Evolutionary conservation across 192 early-diverging fungal genomes (phyloP).

Genomic region (Gonapodya prolifera): DNA sequence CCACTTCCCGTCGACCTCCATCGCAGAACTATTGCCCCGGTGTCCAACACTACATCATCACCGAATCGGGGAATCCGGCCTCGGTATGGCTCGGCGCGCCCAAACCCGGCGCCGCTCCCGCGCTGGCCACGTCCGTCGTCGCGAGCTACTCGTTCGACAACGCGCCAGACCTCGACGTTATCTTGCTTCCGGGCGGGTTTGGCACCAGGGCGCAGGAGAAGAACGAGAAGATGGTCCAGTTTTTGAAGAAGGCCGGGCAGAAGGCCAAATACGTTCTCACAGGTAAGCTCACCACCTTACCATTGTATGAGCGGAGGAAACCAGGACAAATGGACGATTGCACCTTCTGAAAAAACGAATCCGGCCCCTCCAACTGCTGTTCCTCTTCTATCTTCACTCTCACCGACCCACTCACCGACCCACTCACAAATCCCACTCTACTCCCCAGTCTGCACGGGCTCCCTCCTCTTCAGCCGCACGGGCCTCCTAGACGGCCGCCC

Average conservation of each 20-base stretch:
- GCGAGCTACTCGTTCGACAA: not conserved
- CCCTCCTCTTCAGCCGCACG: not conserved
- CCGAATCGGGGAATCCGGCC: not conserved
- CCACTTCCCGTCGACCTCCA: not conserved
- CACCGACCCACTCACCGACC: too few species aligned
- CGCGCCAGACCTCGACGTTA: not conserved
- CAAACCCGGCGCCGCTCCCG: not conserved
- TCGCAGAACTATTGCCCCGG: not conserved
- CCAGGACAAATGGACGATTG: not conserved
- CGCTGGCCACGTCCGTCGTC: not conserved
- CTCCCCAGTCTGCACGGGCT: conserved; percentile 4
- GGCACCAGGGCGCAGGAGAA: not conserved
- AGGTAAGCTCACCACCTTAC: not conserved
- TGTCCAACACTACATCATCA: not conserved
- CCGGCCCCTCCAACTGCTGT: not conserved
- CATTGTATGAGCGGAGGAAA: not conserved
- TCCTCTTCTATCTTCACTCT: not conserved
- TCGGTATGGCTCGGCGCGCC: not conserved
- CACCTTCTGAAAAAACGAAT: too few species aligned
- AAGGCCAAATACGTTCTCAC: conserved; percentile 1
- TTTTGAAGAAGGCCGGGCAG: not conserved
- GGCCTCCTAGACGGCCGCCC: not conserved
- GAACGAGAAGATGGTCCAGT: conserved; percentile 1
- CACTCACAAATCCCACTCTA: too few species aligned
- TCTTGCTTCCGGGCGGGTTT: not conserved